Conservation (phyloP, 2,329 filamentous ascomycete species). For the Penicillium sp. region DNA sequence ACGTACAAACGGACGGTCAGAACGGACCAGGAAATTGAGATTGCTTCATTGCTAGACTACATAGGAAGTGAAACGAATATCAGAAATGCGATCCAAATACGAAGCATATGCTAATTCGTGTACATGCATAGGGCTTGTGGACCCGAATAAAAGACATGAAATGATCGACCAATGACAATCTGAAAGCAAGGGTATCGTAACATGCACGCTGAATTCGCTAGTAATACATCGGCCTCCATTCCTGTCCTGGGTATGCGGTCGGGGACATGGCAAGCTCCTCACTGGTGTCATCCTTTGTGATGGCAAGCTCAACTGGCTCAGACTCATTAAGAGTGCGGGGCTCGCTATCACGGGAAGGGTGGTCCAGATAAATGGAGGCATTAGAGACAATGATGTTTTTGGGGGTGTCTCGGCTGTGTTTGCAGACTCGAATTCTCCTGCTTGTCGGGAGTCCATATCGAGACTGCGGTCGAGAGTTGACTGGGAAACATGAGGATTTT, state of each 20-base stretch:
- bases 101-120: neutral
- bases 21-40: too few species aligned
- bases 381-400: constrained; percentile 9
- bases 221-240: constrained; percentile 38
- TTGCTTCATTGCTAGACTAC: neutral
- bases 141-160: neutral
- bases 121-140: neutral
- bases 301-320: constrained; percentile 33
- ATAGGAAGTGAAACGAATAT: neutral
- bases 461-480: constrained; percentile 1
- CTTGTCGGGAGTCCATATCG: constrained; percentile 9
- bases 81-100: neutral
- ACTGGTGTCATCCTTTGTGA: constrained; percentile 35
- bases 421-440: neutral
- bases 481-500: neutral
- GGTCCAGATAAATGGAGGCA: constrained; percentile 8
- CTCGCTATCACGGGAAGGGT: constrained; percentile 21
- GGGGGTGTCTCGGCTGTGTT: neutral
- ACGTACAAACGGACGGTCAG: too few species aligned
- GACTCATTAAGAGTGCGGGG: constrained; percentile 21
- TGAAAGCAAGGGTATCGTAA: neutral
- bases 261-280: constrained; percentile 47
- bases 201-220: constrained; percentile 2
- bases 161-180: neutral
- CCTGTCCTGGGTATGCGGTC: constrained; percentile 47